Base-by-base conservation (phyloP, 345 rosid genomes). In the Fremontodendron californicum region DNA sequence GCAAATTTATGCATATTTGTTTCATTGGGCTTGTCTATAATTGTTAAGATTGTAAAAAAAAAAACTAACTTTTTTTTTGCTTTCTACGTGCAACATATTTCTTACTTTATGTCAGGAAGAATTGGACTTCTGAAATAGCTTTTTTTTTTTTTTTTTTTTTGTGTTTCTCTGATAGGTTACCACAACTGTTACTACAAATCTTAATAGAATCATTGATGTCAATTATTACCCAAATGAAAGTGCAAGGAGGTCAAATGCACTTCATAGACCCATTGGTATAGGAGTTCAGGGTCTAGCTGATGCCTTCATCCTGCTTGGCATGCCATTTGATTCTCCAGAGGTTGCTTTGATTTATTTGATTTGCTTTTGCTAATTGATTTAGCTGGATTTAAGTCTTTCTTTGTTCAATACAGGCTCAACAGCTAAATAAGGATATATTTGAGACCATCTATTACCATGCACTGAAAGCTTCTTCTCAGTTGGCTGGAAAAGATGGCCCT, bases 261-360 rank as follows among this genome's bases (percentile, higher is more conserved):
- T 86, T 60, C 98, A 93, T 21, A 90, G 93, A 54, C 98, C 98
- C 11, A 88, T 93, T 79, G 98, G 98, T 73, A 91, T 91, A 68
- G 98, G 96, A 29, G 93, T 93, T 40, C 96, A 93, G 83, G 98
- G 98, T 81, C 98, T 91, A 40, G 98, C 96, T 73, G 96, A 91
- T 78, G 82, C 93, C 8, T 93, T 90, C 85, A 91, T 93, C 74
- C 86, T 93, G 76, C 92, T 93, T 18, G 94, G 98, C 65, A 89
- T 91, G 98, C 81, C 94, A 71, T 91, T 91, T 90, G 98, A 91
- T 78, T 90, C 98, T 8, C 86, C 79, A 4, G 92, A 93, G n/a
- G 96, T 57, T 76, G 27, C 45, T 9, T 3, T 55, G 16, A 42
- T 65, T 5, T n/a, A 8, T 57, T 74, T 76, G 63, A 15, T 23